These are phyloP conservation scores for Jamesozyma lodderae DNA, from an alignment of 805 yeast genomes.

Conservation along the genomic window DNA sequence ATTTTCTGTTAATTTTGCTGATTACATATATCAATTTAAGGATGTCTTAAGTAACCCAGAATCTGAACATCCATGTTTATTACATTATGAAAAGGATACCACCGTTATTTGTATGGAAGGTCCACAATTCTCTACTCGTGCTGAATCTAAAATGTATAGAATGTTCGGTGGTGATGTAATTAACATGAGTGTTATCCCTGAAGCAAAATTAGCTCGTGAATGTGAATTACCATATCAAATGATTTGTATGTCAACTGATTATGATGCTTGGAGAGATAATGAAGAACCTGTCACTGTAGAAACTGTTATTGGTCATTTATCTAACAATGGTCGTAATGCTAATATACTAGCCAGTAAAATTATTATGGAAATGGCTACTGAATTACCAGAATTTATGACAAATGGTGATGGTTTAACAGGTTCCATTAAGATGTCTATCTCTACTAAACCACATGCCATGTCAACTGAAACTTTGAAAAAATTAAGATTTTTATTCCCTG, in stretches of 20 bases:
- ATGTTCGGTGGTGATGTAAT: constrained; percentile 91
- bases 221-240: constrained; percentile 95
- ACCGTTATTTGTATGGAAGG: constrained; percentile 98
- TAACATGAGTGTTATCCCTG: constrained; percentile 97
- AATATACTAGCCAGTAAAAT: constrained; percentile 62
- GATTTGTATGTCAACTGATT: constrained; percentile 98
- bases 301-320: constrained; percentile 83
- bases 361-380: constrained; percentile 56
- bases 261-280: constrained; percentile 94
- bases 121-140: constrained; percentile 94
- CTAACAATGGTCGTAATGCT: constrained; percentile 83
- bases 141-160: constrained; percentile 81
- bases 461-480: constrained; percentile 64
- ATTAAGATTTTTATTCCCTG: constrained; percentile 84
- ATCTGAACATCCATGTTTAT: constrained; percentile 51
- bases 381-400: constrained; percentile 43
- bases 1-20: constrained; percentile 66
- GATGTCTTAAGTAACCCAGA: constrained; percentile 50
- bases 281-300: constrained; percentile 98
- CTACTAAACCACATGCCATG: constrained; percentile 67
- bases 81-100: constrained; percentile 59
- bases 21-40: constrained; percentile 50
- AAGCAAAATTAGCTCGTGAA: constrained; percentile 91
- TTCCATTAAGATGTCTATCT: constrained; percentile 69
- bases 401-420: constrained; percentile 68